phyloP scores from a whole-genome alignment of 148 eudicot species.

The Mesembryanthemum crystallinum region DNA sequence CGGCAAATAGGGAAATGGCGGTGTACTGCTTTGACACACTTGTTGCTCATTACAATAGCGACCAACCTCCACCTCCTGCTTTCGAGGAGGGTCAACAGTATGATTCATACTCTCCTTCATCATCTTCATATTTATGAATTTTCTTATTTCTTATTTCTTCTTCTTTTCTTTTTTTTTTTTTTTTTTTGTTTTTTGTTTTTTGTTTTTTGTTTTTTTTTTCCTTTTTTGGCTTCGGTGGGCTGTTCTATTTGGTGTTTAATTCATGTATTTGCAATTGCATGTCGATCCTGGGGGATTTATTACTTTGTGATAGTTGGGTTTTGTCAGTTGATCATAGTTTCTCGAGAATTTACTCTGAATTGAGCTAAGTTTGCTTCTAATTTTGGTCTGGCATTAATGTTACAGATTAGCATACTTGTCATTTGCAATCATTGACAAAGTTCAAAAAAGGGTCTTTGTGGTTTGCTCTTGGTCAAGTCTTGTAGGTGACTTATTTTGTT shows the following conservation, averaged over 20 bases:
- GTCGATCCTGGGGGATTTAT: background rate
- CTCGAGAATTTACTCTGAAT: too few relatives aligned
- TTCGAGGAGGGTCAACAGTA: conserved; percentile 82
- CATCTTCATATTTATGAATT: background rate
- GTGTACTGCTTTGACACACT: conserved; percentile 87
- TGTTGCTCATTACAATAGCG: conserved; percentile 73
- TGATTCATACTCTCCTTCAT: background rate
- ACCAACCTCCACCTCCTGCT: conserved; percentile 71
- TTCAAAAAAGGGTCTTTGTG: too few relatives aligned
- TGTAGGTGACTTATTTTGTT: background rate
- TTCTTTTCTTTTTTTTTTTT: too few relatives aligned
- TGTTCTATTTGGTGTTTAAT: background rate
- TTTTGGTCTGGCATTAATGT: too few relatives aligned
- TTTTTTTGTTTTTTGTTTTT: too few relatives aligned
- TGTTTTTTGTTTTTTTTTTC: too few relatives aligned
- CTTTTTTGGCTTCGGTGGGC: background rate
- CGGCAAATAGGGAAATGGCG: conserved; percentile 81
- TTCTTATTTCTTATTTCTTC: background rate
- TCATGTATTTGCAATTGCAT: background rate
- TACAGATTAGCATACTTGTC: too few relatives aligned
- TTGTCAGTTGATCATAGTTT: too few relatives aligned
- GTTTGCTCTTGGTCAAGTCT: background rate
- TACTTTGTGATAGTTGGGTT: background rate
- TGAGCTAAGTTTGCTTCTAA: too few relatives aligned
- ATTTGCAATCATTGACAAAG: too few relatives aligned